A percentile compares a stretch with the other conserved stretches of the same genome.
Evolutionary conservation across 306 rosid genomes (phyloP).

Genomic region (Cucumis hystrix): DNA sequence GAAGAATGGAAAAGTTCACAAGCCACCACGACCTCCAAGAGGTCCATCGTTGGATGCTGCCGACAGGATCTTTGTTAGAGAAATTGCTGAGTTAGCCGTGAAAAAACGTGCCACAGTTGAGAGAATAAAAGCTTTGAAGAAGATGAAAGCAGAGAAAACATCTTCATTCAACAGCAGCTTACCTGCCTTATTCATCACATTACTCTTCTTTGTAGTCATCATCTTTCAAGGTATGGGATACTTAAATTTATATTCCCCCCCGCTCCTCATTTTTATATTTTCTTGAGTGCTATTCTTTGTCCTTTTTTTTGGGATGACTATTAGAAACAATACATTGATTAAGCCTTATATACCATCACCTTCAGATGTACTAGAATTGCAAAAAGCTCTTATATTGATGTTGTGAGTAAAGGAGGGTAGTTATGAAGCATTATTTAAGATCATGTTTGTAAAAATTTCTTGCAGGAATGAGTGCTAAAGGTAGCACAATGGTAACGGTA

Average conservation of each 20-base stretch:
- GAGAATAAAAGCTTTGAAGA: constrained; percentile 41
- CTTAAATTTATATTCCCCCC: background rate
- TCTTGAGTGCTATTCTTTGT: too few species aligned
- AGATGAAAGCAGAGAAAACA: constrained; percentile 34
- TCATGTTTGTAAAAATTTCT: background rate
- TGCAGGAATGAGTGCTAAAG: constrained; percentile 9
- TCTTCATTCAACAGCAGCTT: constrained; percentile 27
- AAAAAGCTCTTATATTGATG: background rate
- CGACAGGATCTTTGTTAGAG: constrained; percentile 48
- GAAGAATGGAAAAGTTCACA: constrained; percentile 33
- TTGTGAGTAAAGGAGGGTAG: background rate
- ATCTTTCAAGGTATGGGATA: constrained; percentile 39
- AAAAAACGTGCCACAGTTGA: constrained; percentile 50
- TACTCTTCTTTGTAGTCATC: constrained; percentile 37
- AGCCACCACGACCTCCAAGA: constrained; percentile 63
- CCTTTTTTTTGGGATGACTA: background rate
- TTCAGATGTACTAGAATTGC: background rate
- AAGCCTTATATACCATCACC: background rate
- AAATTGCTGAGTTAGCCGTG: constrained; percentile 45
- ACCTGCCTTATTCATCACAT: constrained; percentile 49
- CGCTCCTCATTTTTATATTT: background rate
- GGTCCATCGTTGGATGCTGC: constrained; percentile 60
- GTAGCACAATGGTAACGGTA: background rate
- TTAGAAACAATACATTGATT: background rate
- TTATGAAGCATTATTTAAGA: background rate